phyloP scores from a whole-genome alignment of 2,329 filamentous ascomycete species.

The Bipolaris bicolor region DNA sequence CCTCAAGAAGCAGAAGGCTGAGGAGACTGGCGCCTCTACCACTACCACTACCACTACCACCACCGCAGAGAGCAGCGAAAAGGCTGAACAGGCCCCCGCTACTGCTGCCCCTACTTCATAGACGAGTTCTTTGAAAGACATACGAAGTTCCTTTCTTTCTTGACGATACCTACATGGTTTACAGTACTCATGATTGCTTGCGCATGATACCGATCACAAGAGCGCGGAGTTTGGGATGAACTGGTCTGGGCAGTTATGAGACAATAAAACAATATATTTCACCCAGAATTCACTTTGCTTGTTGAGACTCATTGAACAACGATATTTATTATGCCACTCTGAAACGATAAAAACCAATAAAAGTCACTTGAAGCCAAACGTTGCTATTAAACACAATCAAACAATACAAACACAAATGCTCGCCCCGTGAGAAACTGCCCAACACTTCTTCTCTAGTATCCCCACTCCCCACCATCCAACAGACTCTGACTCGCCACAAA shows the following conservation, averaged over 20 bases:
- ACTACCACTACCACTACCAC: slow-evolving; percentile 51
- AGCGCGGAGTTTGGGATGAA: slow-evolving; percentile 14
- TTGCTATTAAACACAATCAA: neutral
- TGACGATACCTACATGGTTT: slow-evolving; percentile 22
- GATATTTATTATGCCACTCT: neutral
- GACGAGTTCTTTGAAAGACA: neutral
- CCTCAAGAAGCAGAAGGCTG: slow-evolving; percentile 67
- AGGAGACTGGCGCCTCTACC: slow-evolving; percentile 51
- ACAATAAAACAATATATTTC: slow-evolving; percentile 4
- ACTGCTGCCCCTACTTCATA: slow-evolving; percentile 20
- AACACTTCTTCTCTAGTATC: slow-evolving; percentile 27
- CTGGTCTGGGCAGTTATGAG: neutral
- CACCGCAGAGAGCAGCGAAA: slow-evolving; percentile 53
- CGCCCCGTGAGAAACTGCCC: too few relatives aligned
- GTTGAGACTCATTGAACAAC: neutral
- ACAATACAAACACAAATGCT: neutral
- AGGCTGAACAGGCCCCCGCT: slow-evolving; percentile 34
- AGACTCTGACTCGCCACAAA: slow-evolving; percentile 60
- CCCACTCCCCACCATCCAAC: slow-evolving; percentile 49
- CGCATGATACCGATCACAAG: slow-evolving; percentile 12
- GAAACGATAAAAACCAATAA: neutral
- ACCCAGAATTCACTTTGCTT: neutral
- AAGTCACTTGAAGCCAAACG: neutral
- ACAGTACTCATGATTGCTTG: slow-evolving; percentile 18
- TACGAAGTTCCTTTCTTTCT: slow-evolving; percentile 7